Base-by-base conservation (phyloP, 345 rosid species). In the Arabidopsis suecica region DNA sequence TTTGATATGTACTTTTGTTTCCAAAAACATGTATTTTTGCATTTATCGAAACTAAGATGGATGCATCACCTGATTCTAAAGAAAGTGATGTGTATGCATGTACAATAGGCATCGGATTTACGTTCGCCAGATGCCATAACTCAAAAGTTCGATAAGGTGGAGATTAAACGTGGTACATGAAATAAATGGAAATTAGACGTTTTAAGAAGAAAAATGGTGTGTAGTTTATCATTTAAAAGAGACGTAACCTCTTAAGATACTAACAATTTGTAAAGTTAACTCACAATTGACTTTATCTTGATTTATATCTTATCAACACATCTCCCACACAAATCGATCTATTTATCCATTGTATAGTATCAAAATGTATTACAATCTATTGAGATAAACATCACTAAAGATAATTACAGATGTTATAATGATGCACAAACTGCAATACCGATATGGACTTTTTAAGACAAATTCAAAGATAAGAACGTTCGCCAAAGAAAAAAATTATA, bases 401-500 rank as follows among this genome's bases (percentile, higher is more conserved):
- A 28, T 14, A 25, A 13, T 25, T 1, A 6, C 20, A n/a, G 16
- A 7, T n/a, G 50, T 47, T 47, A n/a, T 6, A 42, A 47, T 33
- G 13, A 57, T 57, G 61, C 61, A 32, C 18, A 32, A 30, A 55
- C 9, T 56, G 20, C 11, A 32, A 30, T 16, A 33, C 25, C 7
- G 1, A 36, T 18, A 12, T 38, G 28, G 16, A 38, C 2, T 9
- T 37, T 37, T 1, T 16, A 16, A 51, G 16, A 32, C 18, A 30
- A 44, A n/a, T 13, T 18, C 18, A 65, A 9, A 58, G 75, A 77
- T 77, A 55, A 77, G 80, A 63, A 70, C 47, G 12, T 60, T 51
- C 6, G n/a, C n/a, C 14, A 32, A 16, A 33, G 3, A 20, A 49
- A 33, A 5, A 20, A 49, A 3, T 3, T 28, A 36, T 1, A 7